Evolutionary conservation across 2,329 filamentous ascomycete genomes (phyloP), one percentile per base, ranked within the genome.

Genomic region (Venturia effusa): DNA sequence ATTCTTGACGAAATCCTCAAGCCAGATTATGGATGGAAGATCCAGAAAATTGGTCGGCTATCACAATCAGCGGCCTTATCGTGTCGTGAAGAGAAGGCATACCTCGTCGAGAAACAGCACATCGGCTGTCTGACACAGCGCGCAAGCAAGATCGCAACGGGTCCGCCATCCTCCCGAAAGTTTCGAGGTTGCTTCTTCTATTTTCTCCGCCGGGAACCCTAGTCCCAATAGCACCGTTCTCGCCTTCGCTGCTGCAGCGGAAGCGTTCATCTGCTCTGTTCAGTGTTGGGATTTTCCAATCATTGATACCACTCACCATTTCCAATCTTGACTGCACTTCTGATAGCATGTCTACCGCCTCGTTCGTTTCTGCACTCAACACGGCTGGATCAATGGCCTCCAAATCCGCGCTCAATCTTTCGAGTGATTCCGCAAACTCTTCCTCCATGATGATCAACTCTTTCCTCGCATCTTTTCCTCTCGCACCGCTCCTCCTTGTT

Each of bases 11-110:
- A 92, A 87, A 15, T 82, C 82, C 71, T 95, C 88, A 0, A 96
- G 79, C 90, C 91, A 95, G 64, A 96, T 84, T 64, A 96, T 92
- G 0, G 89, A 89, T 0, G 92, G 81, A 0, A 95, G 78, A 70
- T 95, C 90, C 1, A 95, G 81, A 71, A 90, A 95, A 71, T 95
- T 95, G 40, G 90, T 95, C 0, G 91, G 91, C 71, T 57, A 30
- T 34, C 10, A 95, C 0, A 90, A 90, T 71, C 17, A 57, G 51
- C 30, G 27, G n/a, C 27, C n/a, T 57, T 34, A 19, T n/a, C 30
- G 19, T 7, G 15, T 4, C 13, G 30, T 8, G 27, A 10, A 27
- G 34, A 34, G 4, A 8, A 34, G 5, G 34, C 51, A 5, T 34
- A 57, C 51, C 51, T 95, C 0, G 90, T 91, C 90, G 1, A 95